Base-by-base conservation (phyloP, 2,329 filamentous ascomycete genomes). In the Epicoccum nigrum region DNA sequence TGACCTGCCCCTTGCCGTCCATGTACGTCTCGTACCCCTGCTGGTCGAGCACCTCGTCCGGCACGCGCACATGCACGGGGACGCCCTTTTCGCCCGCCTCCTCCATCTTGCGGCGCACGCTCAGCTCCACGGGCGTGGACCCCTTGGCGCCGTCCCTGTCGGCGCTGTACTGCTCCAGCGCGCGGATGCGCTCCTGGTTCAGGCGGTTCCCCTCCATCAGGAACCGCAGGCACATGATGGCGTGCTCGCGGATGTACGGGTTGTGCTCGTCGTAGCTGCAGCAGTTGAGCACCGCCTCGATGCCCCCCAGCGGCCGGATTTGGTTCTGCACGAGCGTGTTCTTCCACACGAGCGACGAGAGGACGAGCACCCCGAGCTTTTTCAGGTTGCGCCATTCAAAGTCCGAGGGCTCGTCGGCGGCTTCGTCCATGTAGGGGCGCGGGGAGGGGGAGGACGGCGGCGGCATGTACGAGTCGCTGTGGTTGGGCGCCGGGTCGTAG, bases 221-320 rank as follows among this genome's bases (percentile, higher is more conserved):
- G 45, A 76, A 76, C 1, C 73, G 64, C 3, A 76, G 61, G 38
- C 82, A 86, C 59, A 84, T 76, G 51, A 79, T 79, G 55, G 83
- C 81, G 58, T 85, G 89, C 72, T 97, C 93, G 65, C 93, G 90
- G 57, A 96, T 92, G 69, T 93, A 97, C 0, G 92, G 91, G 67
- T 97, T 97, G 74, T 96, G 86, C 62, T 93, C 91, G 68, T 97
- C 93, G 69, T 94, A 94, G 25, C 86, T 84, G 64, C 92, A 97
- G 74, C 92, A 96, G 66, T 92, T 92, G 13, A 97, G 83, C 16
- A 97, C 82, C 0, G 90, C 87, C 60, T 96, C 89, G 34, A 97
- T 89, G 33, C 93, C 93, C 58, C 91, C 89, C 63, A 93, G 85
- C 40, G 86, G 83, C 35, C 95, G 84, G 56, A 97, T 90, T 70